A percentile compares a stretch with the other conserved stretches of the same genome.
phyloP scores from a whole-genome alignment of 2,329 filamentous ascomycete genomes.

The Diplocarpon mali region DNA sequence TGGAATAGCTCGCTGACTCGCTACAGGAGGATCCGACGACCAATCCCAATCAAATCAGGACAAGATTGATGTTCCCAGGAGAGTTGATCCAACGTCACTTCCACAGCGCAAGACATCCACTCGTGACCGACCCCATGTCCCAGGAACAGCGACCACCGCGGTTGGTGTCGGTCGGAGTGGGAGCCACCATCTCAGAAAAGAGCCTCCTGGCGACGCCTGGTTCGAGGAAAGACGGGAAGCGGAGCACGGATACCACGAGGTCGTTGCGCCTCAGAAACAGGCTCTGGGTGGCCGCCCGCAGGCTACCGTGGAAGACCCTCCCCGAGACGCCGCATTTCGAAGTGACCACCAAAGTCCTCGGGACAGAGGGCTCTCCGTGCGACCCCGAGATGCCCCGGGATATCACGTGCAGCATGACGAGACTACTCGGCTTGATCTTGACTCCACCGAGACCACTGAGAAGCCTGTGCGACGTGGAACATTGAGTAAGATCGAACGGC shows the following conservation, averaged over 20 bases:
- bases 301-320: slow-evolving; percentile 6
- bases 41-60: slow-evolving; percentile 14
- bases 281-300: slow-evolving; percentile 7
- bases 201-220: slow-evolving; percentile 42
- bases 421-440: slow-evolving; percentile 8
- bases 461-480: slow-evolving; percentile 21
- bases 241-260: slow-evolving; percentile 30
- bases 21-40: slow-evolving; percentile 19
- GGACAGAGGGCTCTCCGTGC: slow-evolving; percentile 17
- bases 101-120: slow-evolving; percentile 46
- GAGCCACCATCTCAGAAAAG: slow-evolving; percentile 50
- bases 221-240: slow-evolving; percentile 33
- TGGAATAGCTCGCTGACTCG: neutral
- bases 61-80: neutral
- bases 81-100: slow-evolving; percentile 3
- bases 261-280: slow-evolving; percentile 21
- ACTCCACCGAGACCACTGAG: slow-evolving; percentile 9
- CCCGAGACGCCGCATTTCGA: slow-evolving; percentile 13
- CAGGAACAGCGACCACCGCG: slow-evolving; percentile 11
- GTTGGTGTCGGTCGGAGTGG: slow-evolving; percentile 34
- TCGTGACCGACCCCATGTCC: slow-evolving; percentile 42
- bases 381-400: slow-evolving; percentile 7
- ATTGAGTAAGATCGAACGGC: slow-evolving; percentile 22
- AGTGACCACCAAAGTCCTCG: slow-evolving; percentile 11
- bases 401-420: slow-evolving; percentile 1